phyloP scores from a whole-genome alignment of 1,284 basidiomycete genomes.

The Vanrija sp. region DNA sequence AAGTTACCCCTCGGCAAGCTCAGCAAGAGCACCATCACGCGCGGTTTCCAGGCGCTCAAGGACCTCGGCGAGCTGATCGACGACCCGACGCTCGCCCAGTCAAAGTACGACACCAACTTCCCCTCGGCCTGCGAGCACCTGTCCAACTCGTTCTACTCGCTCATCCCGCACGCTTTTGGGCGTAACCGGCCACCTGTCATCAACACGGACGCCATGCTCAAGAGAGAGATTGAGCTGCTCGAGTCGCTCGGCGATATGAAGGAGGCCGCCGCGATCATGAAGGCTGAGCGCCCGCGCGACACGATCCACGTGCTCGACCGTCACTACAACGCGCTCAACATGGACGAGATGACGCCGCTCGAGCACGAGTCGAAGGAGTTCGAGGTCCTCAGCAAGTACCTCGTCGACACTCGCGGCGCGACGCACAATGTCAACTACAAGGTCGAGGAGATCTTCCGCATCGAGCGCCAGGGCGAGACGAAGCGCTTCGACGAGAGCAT shows the following conservation, averaged over 20 bases:
- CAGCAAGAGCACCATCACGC: slow-evolving; percentile 29
- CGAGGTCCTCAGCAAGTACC: slow-evolving; percentile 54
- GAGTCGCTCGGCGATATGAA: slow-evolving; percentile 58
- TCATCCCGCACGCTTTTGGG: slow-evolving; percentile 63
- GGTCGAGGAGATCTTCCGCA: slow-evolving; percentile 56
- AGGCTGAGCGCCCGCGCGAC: slow-evolving; percentile 50
- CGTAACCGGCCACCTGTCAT: slow-evolving; percentile 55
- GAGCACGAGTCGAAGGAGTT: slow-evolving; percentile 54
- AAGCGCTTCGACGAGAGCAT: slow-evolving; percentile 56
- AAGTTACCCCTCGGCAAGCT: slow-evolving; percentile 60
- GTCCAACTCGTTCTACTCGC: slow-evolving; percentile 52
- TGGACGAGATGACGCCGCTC: slow-evolving; percentile 58
- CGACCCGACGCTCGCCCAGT: slow-evolving; percentile 51
- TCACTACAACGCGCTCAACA: slow-evolving; percentile 57
- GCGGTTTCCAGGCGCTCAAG: slow-evolving; percentile 37
- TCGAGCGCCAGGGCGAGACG: slow-evolving; percentile 56
- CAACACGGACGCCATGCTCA: slow-evolving; percentile 48
- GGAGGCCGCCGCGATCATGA: slow-evolving; percentile 61
- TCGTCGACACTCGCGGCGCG: slow-evolving; percentile 56
- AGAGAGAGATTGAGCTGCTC: slow-evolving; percentile 62
- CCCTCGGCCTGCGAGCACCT: slow-evolving; percentile 51
- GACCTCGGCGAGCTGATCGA: slow-evolving; percentile 56
- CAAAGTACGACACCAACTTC: slow-evolving; percentile 12
- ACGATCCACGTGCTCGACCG: slow-evolving; percentile 59
- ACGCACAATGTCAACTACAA: slow-evolving; percentile 48